Percentiles rank a stretch among this genome's conserved stretches.
phyloP scores from a whole-genome alignment of 1,284 basidiomycete genomes.

The Heterobasidion irregulare region DNA sequence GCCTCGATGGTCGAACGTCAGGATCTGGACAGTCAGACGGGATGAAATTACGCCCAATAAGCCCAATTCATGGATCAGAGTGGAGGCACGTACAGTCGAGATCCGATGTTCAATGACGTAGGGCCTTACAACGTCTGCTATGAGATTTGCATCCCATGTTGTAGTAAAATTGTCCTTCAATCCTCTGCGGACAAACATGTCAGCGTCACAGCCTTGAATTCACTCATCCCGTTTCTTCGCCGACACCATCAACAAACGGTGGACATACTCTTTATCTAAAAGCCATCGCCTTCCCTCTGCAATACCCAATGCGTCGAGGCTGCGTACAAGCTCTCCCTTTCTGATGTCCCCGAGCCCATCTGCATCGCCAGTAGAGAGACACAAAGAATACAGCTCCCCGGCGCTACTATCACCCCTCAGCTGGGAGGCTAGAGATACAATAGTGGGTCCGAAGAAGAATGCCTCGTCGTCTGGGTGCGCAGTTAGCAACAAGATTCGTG shows the following conservation, averaged over 20 bases:
- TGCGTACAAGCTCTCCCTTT: constrained; percentile 54
- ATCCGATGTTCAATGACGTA: constrained; percentile 57
- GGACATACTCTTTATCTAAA: constrained; percentile 66
- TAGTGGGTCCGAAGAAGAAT: constrained; percentile 85
- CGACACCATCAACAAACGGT: not conserved
- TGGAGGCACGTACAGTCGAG: constrained; percentile 37
- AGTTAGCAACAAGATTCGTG: constrained; percentile 59
- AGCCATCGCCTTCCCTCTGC: constrained; percentile 44
- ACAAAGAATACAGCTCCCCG: constrained; percentile 41
- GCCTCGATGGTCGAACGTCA: constrained; percentile 85
- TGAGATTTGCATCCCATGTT: constrained; percentile 56
- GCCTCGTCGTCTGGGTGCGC: constrained; percentile 91
- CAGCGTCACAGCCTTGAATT: not conserved
- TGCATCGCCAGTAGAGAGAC: constrained; percentile 66
- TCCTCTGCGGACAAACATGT: constrained; percentile 30
- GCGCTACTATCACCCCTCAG: constrained; percentile 2
- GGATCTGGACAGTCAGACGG: constrained; percentile 43
- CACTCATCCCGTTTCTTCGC: not conserved
- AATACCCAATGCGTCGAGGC: constrained; percentile 71
- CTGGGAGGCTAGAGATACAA: constrained; percentile 39
- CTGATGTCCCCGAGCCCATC: constrained; percentile 71
- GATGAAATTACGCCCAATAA: not conserved
- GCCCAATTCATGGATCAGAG: not conserved
- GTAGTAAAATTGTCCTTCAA: constrained; percentile 74
- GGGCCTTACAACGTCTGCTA: constrained; percentile 52